Evolutionary conservation across 2,329 filamentous ascomycete genomes (phyloP), one percentile per base, ranked within the genome.

Genomic region (Diaporthe eres): DNA sequence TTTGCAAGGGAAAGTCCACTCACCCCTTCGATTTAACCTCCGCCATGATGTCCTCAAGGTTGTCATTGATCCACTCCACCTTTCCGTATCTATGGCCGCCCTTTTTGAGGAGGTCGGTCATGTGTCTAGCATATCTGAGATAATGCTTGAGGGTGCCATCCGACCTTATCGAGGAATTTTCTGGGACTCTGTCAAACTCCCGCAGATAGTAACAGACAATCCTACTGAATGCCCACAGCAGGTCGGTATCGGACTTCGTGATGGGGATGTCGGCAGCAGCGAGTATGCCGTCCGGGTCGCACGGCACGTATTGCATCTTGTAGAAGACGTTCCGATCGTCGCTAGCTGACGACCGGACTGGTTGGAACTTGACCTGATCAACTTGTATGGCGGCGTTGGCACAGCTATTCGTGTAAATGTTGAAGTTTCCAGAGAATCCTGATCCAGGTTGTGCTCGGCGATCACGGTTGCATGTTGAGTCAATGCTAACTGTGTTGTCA

Each of bases 131-230:
- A 47, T 75, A 78, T 42, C 71, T 58, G 12, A 79, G 70, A 37
- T 80, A 78, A 10, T 44, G 71, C 22, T 47, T 67, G 17, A 67
- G 19, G 4, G 78, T 63, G 4, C 28, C 8, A 13, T 73, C 71
- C 12, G 28, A 51, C 9, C 58, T 44, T 39, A 17, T n/a, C 4
- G 71, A 37, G n/a, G 71, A 39, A 57, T 79, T 72, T 4, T 28
- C 28, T 7, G 77, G 70, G 12, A 77, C 49, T 12, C 60, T 47
- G 65, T 77, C 60, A n/a, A 78, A 63, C 19, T 65, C n/a, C 44
- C 76, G 22, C n/a, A 79, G 49, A 37, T 77, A 79, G 63, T 73
- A 79, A 15, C 60, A 67, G 6, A 76, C 51, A 25, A 79, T 77
- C 8, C 78, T 72, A 15, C 72, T 72, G 8, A 78, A 76, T 8